Percentiles rank a stretch among this genome's conserved stretches.
These are phyloP conservation scores for Fusarium palustre DNA, from an alignment of 2,329 filamentous ascomycete species.

Conservation along the genomic window DNA sequence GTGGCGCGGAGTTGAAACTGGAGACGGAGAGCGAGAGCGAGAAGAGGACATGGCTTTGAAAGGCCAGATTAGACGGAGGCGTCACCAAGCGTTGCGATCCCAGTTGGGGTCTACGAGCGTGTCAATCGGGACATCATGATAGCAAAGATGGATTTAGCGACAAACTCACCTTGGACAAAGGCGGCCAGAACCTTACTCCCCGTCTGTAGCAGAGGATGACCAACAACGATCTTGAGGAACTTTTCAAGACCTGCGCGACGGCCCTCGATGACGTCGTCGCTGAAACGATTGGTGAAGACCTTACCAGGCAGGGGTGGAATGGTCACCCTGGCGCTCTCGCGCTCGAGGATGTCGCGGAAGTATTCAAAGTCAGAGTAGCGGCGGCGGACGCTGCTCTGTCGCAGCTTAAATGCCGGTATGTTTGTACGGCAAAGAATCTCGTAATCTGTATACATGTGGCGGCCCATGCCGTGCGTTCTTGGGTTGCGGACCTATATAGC, in stretches of 20 bases:
- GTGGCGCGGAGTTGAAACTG: constrained; percentile 26
- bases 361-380: constrained; percentile 99
- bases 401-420: constrained; percentile 98
- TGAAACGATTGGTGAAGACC: constrained; percentile 98
- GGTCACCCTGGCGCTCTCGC: constrained; percentile 91
- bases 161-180: constrained; percentile 86
- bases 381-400: constrained; percentile 85
- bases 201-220: constrained; percentile 95
- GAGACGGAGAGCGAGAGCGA: constrained; percentile 28
- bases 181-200: constrained; percentile 96
- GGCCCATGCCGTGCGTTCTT: constrained; percentile 92
- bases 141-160: constrained; percentile 12
- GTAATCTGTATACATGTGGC: constrained; percentile 98
- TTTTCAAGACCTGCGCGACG: constrained; percentile 90
- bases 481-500: constrained; percentile 84
- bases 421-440: constrained; percentile 98
- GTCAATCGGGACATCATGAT: constrained; percentile 12
- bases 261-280: constrained; percentile 97
- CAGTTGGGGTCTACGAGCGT: constrained; percentile 77
- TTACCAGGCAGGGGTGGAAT: constrained; percentile 97
- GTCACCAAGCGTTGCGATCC: constrained; percentile 90
- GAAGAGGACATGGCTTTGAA: constrained; percentile 36
- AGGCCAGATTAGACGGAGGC: constrained; percentile 40
- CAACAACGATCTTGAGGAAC: constrained; percentile 97
- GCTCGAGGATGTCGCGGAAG: constrained; percentile 97